Evolutionary conservation across 116 monocot species (phyloP).

Genomic region (Thalassia testudinum): DNA sequence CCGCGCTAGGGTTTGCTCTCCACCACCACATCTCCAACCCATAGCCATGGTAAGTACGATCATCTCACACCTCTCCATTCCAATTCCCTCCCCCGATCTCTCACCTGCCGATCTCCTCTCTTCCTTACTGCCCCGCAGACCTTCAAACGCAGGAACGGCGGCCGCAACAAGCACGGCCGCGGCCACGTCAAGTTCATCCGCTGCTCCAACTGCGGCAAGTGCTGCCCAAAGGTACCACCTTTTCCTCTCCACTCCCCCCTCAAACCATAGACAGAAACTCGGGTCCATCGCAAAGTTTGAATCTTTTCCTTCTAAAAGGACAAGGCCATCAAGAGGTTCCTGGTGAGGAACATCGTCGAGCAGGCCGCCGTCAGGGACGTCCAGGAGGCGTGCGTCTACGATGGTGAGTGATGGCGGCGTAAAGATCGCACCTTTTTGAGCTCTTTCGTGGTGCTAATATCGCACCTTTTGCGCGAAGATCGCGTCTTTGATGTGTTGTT

Average conservation of each 20-base stretch:
- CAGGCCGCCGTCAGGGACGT: constrained; percentile 43
- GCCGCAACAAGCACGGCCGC: constrained; percentile 62
- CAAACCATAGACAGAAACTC: no score
- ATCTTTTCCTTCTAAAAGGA: constrained; percentile 15
- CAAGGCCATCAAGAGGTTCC: constrained; percentile 61
- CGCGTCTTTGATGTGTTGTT: neutral
- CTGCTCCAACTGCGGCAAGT: constrained; percentile 60
- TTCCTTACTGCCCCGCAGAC: constrained; percentile 16
- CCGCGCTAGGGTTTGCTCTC: no score
- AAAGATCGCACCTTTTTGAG: neutral
- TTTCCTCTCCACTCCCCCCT: neutral
- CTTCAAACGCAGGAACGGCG: constrained; percentile 56
- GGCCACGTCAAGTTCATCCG: constrained; percentile 56
- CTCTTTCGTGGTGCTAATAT: neutral
- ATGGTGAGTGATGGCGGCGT: constrained; percentile 8
- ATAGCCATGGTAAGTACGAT: no score
- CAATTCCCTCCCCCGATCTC: no score
- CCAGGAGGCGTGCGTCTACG: constrained; percentile 44
- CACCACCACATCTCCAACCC: no score
- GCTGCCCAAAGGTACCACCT: constrained; percentile 34
- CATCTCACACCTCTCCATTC: no score
- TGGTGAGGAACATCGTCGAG: no score
- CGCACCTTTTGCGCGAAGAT: neutral
- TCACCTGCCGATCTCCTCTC: no score
- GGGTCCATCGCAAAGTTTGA: neutral